Evolutionary conservation across 305 asterid species (phyloP), one percentile per base, ranked within the genome.

Genomic region (Fraxinus latifolia): DNA sequence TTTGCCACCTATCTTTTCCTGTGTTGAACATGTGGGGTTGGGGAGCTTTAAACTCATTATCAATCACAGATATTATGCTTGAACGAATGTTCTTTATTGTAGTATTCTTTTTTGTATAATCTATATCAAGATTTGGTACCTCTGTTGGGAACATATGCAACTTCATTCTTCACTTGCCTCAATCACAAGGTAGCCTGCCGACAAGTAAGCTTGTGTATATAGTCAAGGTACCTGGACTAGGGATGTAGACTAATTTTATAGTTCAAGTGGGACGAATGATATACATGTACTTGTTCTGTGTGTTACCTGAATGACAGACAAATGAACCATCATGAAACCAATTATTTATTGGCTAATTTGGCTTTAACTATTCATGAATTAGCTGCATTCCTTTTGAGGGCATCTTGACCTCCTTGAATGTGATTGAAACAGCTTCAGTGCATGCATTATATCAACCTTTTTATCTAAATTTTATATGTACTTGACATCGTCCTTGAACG

Each of bases 51-150:
- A 60, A 60, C 31, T 1, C 27, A 6, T 60, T 21, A 21, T 60
- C 31, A 21, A 60, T 55, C 19, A 55, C 27, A 55, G 7, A 55
- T 5, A 55, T 55, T 55, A 4, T 55, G 25, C 25, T 55, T 19
- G 29, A 60, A 27, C 11, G 55, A 77, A 74, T 71, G 77, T 78
- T 70, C 80, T 78, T 42, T 72, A 68, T 14, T 68, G 17, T 4
- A 5, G 74, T 68, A 29, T 68, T 68, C 17, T 68, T 29, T 68
- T 33, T 68, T 68, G 36, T 11, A 29, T 68, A 29, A 29, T 23
- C 14, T 68, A 9, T 68, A 12, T 29, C 36, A 25, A 68, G 5
- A 27, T 27, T 68, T 68, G 34, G 74, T 14, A 68, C 37, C 39
- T 8, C 25, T 8, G 32, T 60, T 21, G 32, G 71, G 71, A 60